Percentiles rank a stretch among this genome's conserved stretches.
These are phyloP conservation scores for Cercospora beticola DNA, from an alignment of 2,329 filamentous ascomycete species.

Conservation along the genomic window DNA sequence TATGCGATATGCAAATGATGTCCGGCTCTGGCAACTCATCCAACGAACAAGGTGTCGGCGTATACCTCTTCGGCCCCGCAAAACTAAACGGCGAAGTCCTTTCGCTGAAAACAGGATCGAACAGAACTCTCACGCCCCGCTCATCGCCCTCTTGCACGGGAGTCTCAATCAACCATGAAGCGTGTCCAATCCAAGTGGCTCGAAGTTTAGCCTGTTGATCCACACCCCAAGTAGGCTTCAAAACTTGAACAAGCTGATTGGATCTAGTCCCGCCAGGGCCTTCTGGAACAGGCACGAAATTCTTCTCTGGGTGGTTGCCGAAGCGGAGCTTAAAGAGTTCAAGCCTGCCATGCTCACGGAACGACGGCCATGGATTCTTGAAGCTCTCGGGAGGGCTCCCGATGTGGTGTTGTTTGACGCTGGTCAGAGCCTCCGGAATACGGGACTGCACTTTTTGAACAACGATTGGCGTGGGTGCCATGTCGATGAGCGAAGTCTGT, in stretches of 20 bases:
- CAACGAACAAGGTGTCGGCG: constrained; percentile 51
- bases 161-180: constrained; percentile 51
- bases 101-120: constrained; percentile 56
- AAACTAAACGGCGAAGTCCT: constrained; percentile 49
- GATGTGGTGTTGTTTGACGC: constrained; percentile 43
- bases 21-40: constrained; percentile 55
- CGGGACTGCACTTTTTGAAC: constrained; percentile 12
- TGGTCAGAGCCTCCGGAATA: constrained; percentile 19
- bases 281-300: constrained; percentile 49
- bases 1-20: constrained; percentile 54
- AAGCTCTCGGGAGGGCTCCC: constrained; percentile 48
- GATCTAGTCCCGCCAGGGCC: constrained; percentile 33
- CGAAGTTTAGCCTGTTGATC: constrained; percentile 38
- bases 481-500: not conserved
- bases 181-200: constrained; percentile 55
- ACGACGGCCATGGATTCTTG: constrained; percentile 53
- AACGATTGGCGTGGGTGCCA: not conserved
- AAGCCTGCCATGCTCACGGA: constrained; percentile 25
- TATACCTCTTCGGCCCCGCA: constrained; percentile 54
- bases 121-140: constrained; percentile 49
- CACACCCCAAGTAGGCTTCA: constrained; percentile 43
- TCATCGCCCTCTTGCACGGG: constrained; percentile 31
- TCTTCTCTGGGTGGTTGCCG: constrained; percentile 40
- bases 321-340: constrained; percentile 41
- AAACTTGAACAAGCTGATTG: constrained; percentile 45